Conservation (phyloP, 495 filamentous ascomycete genomes). For the Penicillium bialowiezense region DNA sequence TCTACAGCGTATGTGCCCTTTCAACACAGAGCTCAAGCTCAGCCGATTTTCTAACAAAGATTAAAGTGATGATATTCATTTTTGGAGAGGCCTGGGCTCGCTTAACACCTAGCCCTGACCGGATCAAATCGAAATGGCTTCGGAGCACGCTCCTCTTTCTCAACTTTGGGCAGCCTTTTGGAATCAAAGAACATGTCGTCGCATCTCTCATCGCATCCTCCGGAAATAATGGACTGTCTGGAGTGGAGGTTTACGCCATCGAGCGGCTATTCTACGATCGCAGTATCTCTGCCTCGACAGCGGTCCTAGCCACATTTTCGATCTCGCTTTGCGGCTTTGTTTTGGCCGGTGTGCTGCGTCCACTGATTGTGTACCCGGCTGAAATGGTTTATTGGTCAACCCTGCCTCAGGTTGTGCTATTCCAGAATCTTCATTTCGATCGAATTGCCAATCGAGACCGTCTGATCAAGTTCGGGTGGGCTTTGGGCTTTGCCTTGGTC, state of each 20-base stretch:
- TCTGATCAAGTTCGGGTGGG: slow-evolving; percentile 16
- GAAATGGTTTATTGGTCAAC: slow-evolving; percentile 22
- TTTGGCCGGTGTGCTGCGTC: slow-evolving; percentile 15
- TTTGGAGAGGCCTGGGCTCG: slow-evolving; percentile 23
- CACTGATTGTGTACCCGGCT: slow-evolving; percentile 19
- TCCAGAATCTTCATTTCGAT: slow-evolving; percentile 19
- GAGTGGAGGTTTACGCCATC: slow-evolving; percentile 14
- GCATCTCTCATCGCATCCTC: slow-evolving; percentile 17
- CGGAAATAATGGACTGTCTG: slow-evolving; percentile 15
- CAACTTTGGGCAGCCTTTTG: slow-evolving; percentile 18
- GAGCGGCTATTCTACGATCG: slow-evolving; percentile 13
- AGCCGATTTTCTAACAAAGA: not conserved
- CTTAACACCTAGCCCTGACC: slow-evolving; percentile 19
- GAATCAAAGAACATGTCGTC: slow-evolving; percentile 22
- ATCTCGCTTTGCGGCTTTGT: slow-evolving; percentile 32
- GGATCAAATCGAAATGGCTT: slow-evolving; percentile 16
- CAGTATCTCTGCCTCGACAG: slow-evolving; percentile 6
- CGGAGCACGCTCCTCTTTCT: slow-evolving; percentile 17
- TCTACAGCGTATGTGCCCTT: slow-evolving; percentile 21
- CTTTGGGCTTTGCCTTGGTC: slow-evolving; percentile 13
- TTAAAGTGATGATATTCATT: slow-evolving; percentile 22
- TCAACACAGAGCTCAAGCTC: no score
- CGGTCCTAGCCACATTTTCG: slow-evolving; percentile 12
- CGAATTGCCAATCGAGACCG: slow-evolving; percentile 8
- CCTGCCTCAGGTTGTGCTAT: slow-evolving; percentile 15